Evolutionary conservation across 2,329 filamentous ascomycete genomes (phyloP).

Genomic region (Epicoccum sorghinum): DNA sequence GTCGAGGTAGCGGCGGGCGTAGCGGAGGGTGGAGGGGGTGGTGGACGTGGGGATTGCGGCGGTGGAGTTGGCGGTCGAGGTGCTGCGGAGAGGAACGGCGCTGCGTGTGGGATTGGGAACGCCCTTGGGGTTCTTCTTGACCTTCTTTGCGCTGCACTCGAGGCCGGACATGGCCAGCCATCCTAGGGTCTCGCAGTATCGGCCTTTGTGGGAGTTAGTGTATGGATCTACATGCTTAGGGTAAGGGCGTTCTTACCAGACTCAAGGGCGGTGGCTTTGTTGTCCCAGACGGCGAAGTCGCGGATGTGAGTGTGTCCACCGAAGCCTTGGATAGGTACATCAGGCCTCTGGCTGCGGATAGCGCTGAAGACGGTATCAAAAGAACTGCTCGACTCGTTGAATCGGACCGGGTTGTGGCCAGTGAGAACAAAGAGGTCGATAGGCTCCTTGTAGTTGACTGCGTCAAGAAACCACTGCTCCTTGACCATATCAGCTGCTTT

Average conservation of each 20-base stretch:
- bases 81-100: constrained; percentile 36
- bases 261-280: constrained; percentile 65
- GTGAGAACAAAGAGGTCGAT: constrained; percentile 69
- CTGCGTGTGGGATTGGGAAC: constrained; percentile 52
- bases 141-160: constrained; percentile 53
- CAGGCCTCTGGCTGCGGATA: constrained; percentile 62
- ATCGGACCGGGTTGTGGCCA: constrained; percentile 67
- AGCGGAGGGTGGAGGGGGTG: constrained; percentile 48
- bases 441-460: constrained; percentile 60
- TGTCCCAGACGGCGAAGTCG: constrained; percentile 69
- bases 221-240: not conserved
- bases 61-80: constrained; percentile 32
- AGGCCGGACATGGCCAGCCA: constrained; percentile 71
- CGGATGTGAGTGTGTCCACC: constrained; percentile 70
- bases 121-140: constrained; percentile 48
- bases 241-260: constrained; percentile 49
- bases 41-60: constrained; percentile 45
- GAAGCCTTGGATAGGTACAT: constrained; percentile 68
- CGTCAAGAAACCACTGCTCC: constrained; percentile 66
- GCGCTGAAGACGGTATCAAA: constrained; percentile 61
- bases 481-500: constrained; percentile 59
- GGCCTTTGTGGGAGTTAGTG: constrained; percentile 39
- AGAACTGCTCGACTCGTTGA: constrained; percentile 52
- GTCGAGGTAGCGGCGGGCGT: constrained; percentile 69
- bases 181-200: constrained; percentile 72